Evolutionary conservation across 345 rosid species (phyloP), one percentile per base, ranked within the genome.

Genomic region (Carallia brachiata): DNA sequence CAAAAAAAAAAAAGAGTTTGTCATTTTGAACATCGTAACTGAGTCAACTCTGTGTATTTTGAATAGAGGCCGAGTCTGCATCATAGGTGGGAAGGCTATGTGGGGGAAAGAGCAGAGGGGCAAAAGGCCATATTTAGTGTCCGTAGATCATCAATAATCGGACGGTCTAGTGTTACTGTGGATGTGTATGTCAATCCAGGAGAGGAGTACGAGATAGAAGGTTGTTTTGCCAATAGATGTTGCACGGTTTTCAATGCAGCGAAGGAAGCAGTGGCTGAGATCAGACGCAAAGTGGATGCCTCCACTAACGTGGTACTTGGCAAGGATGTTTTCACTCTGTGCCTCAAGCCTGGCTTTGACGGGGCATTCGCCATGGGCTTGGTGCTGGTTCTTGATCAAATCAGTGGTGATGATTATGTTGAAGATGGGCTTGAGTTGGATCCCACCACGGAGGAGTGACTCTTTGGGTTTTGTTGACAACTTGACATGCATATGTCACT

Each of bases 351-450:
- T 0, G 88, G 96, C 12, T 88, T 90, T 12, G 96, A 94, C 58
- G 91, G 81, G 0, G 93, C 97, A 6, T 90, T 94, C 7, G 93
- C 96, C 0, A 89, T 95, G 99, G 97, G 94, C 4, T 58, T 95
- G 80, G 89, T 92, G 1, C 74, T 95, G 17, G 85, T 92, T 36
- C 89, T 95, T 66, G 99, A 95, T 79, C 99, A 84, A 71, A 86
- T 90, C 78, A 75, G 65, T 79, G 89, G 92, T 57, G 86, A 82
- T 54, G 90, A 85, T 71, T 66, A 53, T 13, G 78, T 68, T 8
- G 80, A 68, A 5, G 71, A 63, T 34, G 67, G 30, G 16, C 23
- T 10, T 37, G 62, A 7, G 36, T 71, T 52, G 50, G 13, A 37
- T 52, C 65, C 61, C 19, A 18, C 59, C 0, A 0, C 73, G 6